Percentiles rank a stretch among this genome's conserved stretches.
Conservation (phyloP, 148 eudicot genomes). For the Drosera capensis region DNA sequence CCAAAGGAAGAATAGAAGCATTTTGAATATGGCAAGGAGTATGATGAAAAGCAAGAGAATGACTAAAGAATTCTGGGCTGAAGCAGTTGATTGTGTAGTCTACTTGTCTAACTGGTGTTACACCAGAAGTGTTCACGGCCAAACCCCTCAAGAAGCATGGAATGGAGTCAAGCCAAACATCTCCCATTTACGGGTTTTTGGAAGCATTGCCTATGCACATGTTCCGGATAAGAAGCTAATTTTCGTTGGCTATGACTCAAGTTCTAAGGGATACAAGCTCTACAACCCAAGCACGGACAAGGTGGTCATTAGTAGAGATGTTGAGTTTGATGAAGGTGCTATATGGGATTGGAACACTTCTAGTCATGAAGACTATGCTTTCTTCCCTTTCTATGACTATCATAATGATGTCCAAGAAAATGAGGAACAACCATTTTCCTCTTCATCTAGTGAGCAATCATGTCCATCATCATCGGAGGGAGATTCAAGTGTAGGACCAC, state of each 20-base stretch:
- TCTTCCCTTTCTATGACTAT: no score
- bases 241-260: not conserved
- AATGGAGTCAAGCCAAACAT: not conserved
- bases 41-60: no score
- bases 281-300: not conserved
- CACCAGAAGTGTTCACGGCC: slow-evolving; percentile 2
- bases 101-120: slow-evolving; percentile 3
- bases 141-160: slow-evolving; percentile 8
- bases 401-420: no score
- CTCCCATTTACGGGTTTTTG: slow-evolving; percentile 1
- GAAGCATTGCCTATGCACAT: slow-evolving; percentile 7
- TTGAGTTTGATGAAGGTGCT: slow-evolving; percentile 2
- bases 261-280: not conserved
- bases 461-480: no score
- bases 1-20: no score
- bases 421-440: not conserved
- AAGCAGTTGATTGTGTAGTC: no score
- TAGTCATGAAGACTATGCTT: no score
- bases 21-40: no score
- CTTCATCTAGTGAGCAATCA: no score
- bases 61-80: no score
- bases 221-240: not conserved
- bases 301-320: not conserved
- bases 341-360: slow-evolving; percentile 1
- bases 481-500: no score